These are phyloP conservation scores for Annulohypoxylon moriforme DNA, from an alignment of 495 filamentous ascomycete genomes.

Conservation along the genomic window DNA sequence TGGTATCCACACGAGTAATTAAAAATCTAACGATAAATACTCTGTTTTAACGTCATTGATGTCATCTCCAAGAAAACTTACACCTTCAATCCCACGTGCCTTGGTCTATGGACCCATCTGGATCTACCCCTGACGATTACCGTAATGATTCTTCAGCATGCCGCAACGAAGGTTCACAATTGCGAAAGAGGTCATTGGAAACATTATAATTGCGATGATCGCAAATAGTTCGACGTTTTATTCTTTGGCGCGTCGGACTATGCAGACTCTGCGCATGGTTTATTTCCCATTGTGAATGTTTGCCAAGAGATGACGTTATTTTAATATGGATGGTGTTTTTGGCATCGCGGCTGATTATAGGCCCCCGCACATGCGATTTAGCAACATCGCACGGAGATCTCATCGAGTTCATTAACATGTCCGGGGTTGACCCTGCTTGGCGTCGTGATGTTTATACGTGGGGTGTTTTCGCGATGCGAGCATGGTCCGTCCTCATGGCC, in stretches of 20 bases:
- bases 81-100: background rate
- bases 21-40: background rate
- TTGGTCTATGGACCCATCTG: background rate
- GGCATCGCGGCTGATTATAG: constrained; percentile 35
- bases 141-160: constrained; percentile 4
- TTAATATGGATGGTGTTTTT: constrained; percentile 47
- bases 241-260: constrained; percentile 23
- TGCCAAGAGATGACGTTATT: constrained; percentile 51
- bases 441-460: background rate
- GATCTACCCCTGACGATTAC: background rate
- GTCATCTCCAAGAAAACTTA: background rate
- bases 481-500: constrained; percentile 2
- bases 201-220: constrained; percentile 5
- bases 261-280: constrained; percentile 9
- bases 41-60: background rate
- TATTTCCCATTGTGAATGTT: constrained; percentile 20
- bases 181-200: constrained; percentile 28
- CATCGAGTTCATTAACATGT: constrained; percentile 25
- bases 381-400: constrained; percentile 32
- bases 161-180: constrained; percentile 23
- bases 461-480: constrained; percentile 7
- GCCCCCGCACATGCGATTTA: constrained; percentile 33
- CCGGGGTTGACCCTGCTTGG: constrained; percentile 27
- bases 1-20: background rate
- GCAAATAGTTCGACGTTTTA: constrained; percentile 14